Base-by-base conservation (phyloP, 2,329 filamentous ascomycete species). In the Coniochaeta sp. region DNA sequence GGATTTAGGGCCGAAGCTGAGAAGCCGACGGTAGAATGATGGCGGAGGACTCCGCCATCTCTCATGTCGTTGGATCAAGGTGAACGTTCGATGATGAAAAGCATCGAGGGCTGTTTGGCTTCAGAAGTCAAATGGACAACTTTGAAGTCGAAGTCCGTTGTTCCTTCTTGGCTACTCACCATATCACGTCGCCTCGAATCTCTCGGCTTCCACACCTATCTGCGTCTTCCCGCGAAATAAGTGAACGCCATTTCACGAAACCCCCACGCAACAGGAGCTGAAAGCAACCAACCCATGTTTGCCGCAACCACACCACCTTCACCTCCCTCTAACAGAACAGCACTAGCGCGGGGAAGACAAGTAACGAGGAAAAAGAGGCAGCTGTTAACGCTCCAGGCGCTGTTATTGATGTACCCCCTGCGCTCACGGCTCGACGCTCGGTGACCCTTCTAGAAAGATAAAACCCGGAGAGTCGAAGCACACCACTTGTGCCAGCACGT, bases 401-500 rank as follows among this genome's bases (percentile, higher is more conserved):
- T 42, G 38, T 3, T 42, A 42, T 42, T 22, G 22, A 18, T 26
- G 5, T n/a, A n/a, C n/a, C 38, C 38, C 38, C 38, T 14, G 38
- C 38, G 20, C 38, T 26, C 38, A 26, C n/a, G n/a, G 3, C 38
- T 42, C 38, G 18, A n/a, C 22, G 38, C 38, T 42, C 38, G 38
- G 38, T 42, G 38, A 42, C 38, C 38, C 20, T 42, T 42, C 38
- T 42, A 42, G 38, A 42, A 42, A 42, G 12, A n/a, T n/a, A n/a
- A n/a, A n/a, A n/a, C n/a, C n/a, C n/a, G n/a, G 4, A 22, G 18
- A 42, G 22, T 12, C 18, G 18, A 24, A 42, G 38, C 38, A 26
- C 38, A 42, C 38, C 38, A 42, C 20, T 42, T 13, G 18, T n/a
- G n/a, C n/a, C 38, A 26, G 38, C 38, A 42, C 38, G 38, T 42